A percentile compares a stretch with the other conserved stretches of the same genome.
Conservation (phyloP, 116 monocot species). For the Phalaenopsis hybrid region DNA sequence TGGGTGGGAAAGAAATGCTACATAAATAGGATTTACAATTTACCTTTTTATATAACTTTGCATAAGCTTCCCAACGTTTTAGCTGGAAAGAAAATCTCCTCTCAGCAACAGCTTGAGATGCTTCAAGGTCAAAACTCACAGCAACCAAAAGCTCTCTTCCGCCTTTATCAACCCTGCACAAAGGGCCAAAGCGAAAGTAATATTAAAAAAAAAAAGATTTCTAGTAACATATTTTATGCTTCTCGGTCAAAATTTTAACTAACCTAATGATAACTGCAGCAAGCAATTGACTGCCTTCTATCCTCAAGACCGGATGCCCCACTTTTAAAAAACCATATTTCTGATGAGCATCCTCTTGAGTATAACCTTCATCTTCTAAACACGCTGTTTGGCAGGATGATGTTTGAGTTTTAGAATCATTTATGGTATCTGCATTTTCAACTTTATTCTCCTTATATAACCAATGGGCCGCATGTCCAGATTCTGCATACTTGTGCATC, state of each 20-base stretch:
- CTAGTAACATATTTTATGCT: not conserved
- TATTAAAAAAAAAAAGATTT: not conserved
- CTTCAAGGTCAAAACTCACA: slow-evolving; percentile 84
- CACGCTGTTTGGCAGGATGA: slow-evolving; percentile 35
- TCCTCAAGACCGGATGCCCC: slow-evolving; percentile 83
- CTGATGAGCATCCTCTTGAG: slow-evolving; percentile 30
- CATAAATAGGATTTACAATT: not conserved
- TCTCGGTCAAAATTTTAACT: not conserved
- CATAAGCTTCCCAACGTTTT: slow-evolving; percentile 82
- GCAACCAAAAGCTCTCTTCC: slow-evolving; percentile 87
- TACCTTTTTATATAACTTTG: slow-evolving; percentile 85
- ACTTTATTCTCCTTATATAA: slow-evolving; percentile 74
- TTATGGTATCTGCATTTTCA: slow-evolving; percentile 8
- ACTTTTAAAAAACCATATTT: slow-evolving; percentile 70
- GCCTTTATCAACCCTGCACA: slow-evolving; percentile 67
- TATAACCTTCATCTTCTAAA: slow-evolving; percentile 39
- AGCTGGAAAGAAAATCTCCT: slow-evolving; percentile 58
- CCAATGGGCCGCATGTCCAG: slow-evolving; percentile 94
- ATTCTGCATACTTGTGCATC: slow-evolving; percentile 91
- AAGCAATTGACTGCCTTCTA: slow-evolving; percentile 85
- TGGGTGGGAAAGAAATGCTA: not conserved
- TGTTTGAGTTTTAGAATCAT: slow-evolving; percentile 29
- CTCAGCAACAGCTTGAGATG: slow-evolving; percentile 72
- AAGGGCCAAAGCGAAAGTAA: not conserved
- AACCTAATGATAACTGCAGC: slow-evolving; percentile 81